Percentiles rank a stretch among this genome's conserved stretches.
Evolutionary conservation across 2,329 filamentous ascomycete genomes (phyloP).

Genomic region (Nemania diffusa): DNA sequence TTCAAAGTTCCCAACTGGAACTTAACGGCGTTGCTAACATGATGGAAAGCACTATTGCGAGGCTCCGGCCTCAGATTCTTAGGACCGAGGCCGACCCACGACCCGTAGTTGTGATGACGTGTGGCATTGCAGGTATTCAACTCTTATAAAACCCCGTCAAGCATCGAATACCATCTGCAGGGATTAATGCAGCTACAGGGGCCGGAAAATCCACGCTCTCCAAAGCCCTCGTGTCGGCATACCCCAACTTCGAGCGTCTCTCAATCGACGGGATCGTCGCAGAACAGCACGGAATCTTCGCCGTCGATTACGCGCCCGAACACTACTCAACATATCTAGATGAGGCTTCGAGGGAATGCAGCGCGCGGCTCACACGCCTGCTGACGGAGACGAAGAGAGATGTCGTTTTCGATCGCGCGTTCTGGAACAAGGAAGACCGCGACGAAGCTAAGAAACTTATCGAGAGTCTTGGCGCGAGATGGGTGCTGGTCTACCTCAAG

Average conservation of each 20-base stretch:
- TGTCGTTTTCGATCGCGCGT: slow-evolving; percentile 49
- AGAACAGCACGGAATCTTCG: slow-evolving; percentile 44
- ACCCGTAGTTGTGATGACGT: slow-evolving; percentile 48
- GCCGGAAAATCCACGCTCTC: slow-evolving; percentile 48
- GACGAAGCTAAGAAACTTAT: slow-evolving; percentile 46
- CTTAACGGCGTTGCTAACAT: slow-evolving; percentile 46
- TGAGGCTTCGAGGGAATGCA: slow-evolving; percentile 38
- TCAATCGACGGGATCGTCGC: slow-evolving; percentile 44
- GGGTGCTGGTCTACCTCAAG: slow-evolving; percentile 48
- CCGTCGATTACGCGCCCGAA: slow-evolving; percentile 44
- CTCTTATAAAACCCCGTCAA: background rate
- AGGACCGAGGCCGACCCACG: slow-evolving; percentile 35
- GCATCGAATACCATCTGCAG: background rate
- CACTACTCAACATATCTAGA: slow-evolving; percentile 37
- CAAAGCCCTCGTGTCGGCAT: slow-evolving; percentile 41
- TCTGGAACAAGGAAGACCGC: slow-evolving; percentile 48
- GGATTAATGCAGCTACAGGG: slow-evolving; percentile 33
- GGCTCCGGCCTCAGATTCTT: slow-evolving; percentile 28
- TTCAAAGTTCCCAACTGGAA: background rate
- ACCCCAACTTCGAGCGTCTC: slow-evolving; percentile 43
- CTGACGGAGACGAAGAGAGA: slow-evolving; percentile 38
- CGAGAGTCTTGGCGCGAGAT: slow-evolving; percentile 43
- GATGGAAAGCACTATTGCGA: slow-evolving; percentile 39
- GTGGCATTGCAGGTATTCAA: slow-evolving; percentile 45
- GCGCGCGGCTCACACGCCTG: slow-evolving; percentile 17